Base-by-base conservation (phyloP, 2,329 filamentous ascomycete genomes). In the Dactylellina parvicollis region DNA sequence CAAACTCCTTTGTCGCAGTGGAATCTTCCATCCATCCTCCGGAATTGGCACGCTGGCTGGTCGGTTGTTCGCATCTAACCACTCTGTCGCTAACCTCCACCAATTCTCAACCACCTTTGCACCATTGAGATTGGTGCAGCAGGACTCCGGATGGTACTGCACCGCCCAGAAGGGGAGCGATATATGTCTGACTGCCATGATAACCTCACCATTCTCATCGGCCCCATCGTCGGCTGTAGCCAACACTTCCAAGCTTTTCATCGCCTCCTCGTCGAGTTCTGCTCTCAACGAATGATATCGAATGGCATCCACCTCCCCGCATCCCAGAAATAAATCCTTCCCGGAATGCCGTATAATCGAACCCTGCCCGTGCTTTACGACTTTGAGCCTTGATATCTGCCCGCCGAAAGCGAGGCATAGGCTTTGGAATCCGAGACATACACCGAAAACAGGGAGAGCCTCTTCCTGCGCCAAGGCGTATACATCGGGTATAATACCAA, bases 391-490 rank as follows among this genome's bases (percentile, higher is more conserved):
- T 57, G 87, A 83, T 16, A 96, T 87, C 5, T 81, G 80, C 1
- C 88, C 89, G 0, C 91, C 91, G 76, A 89, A 88, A 8, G 86
- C 85, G 49, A 87, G 83, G 50, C 89, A 88, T 46, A 96, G 82
- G 77, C 90, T 93, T 81, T 97, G 93, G 75, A 96, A 96, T 0
- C 93, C 93, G 0, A 96, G 85, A 77, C 93, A 96, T 44, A 97
- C 91, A 0, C 93, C 95, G 32, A 99, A 83, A 0, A 96, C 89
- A 0, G 95, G 95, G 1, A 96, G 77, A 9, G 88, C 75, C 14
- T 88, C 80, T 2, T 84, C 81, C 1, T 86, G 84, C 1, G 83
- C 81, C 14, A 94, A 82, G 52, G 75, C 77, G 92, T 93, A 98
- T 3, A 98, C 83, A 74, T 88, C 82, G 61, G 84, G 85, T 82